These are phyloP conservation scores for Ramularia endophylla DNA, from an alignment of 2,329 filamentous ascomycete genomes.

Conservation along the genomic window DNA sequence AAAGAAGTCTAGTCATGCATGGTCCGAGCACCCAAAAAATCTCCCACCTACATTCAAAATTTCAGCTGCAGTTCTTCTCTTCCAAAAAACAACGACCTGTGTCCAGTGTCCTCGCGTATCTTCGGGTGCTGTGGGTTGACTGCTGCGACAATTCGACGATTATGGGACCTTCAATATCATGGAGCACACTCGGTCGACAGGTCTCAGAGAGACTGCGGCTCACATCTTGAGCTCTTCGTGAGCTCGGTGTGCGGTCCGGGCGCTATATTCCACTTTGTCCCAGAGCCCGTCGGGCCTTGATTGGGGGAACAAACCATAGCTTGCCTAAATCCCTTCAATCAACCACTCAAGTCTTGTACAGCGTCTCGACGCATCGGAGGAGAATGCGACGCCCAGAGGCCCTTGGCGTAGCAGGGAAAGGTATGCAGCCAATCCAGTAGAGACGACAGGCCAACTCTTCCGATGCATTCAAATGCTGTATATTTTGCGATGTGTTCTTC, in stretches of 20 bases:
- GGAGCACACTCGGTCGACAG: slow-evolving; percentile 96
- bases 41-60: not conserved
- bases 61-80: slow-evolving; percentile 30
- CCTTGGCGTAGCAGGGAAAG: not conserved
- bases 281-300: slow-evolving; percentile 86
- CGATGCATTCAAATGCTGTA: not conserved
- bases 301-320: slow-evolving; percentile 86
- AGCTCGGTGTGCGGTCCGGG: slow-evolving; percentile 60
- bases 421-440: not conserved
- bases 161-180: slow-evolving; percentile 63
- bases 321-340: slow-evolving; percentile 27
- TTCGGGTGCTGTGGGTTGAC: slow-evolving; percentile 62
- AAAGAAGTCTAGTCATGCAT: not conserved
- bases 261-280: slow-evolving; percentile 86
- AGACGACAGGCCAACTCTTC: too few species aligned
- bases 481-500: too few species aligned
- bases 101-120: slow-evolving; percentile 66
- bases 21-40: slow-evolving; percentile 7
- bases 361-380: too few species aligned
- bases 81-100: slow-evolving; percentile 66
- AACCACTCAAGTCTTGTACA: too few species aligned
- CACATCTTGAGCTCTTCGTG: slow-evolving; percentile 52
- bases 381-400: not conserved
- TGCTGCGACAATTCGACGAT: slow-evolving; percentile 78
- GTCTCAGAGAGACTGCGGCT: slow-evolving; percentile 66